These are phyloP conservation scores for Camellia sinensis DNA, from an alignment of 148 eudicot species.

Conservation along the genomic window DNA sequence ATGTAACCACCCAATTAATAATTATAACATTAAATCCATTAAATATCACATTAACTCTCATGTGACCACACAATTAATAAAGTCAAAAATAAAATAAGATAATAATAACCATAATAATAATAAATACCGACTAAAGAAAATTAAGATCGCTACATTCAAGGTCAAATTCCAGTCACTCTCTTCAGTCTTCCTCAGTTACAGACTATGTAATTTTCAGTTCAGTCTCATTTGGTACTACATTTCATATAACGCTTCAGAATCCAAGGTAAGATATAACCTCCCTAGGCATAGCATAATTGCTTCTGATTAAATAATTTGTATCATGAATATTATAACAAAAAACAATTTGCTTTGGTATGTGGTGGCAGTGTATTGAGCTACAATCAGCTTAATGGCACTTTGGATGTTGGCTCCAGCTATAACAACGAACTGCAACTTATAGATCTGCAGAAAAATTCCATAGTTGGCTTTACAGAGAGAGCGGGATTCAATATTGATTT, in stretches of 20 bases:
- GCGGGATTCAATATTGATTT: conserved; percentile 16
- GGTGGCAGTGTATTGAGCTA: conserved; percentile 44
- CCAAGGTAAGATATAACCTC: background rate
- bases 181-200: conserved; percentile 62
- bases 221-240: background rate
- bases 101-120: too few species aligned
- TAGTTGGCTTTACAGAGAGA: conserved; percentile 25
- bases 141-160: too few species aligned
- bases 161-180: conserved; percentile 51
- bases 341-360: conserved; percentile 14
- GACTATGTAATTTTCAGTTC: conserved; percentile 53
- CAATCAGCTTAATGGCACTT: conserved; percentile 50
- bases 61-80: too few species aligned
- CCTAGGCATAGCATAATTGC: background rate
- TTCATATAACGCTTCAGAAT: background rate
- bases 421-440: conserved; percentile 29
- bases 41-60: too few species aligned
- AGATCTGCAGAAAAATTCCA: conserved; percentile 52
- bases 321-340: too few species aligned
- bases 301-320: background rate
- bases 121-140: too few species aligned
- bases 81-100: too few species aligned
- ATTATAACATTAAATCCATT: too few species aligned
- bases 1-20: too few species aligned
- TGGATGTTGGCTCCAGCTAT: conserved; percentile 44